A percentile compares a stretch with the other conserved stretches of the same genome.
Conservation (phyloP, 192 early-diverging fungal genomes). For the Chytriomyces hyalinus region DNA sequence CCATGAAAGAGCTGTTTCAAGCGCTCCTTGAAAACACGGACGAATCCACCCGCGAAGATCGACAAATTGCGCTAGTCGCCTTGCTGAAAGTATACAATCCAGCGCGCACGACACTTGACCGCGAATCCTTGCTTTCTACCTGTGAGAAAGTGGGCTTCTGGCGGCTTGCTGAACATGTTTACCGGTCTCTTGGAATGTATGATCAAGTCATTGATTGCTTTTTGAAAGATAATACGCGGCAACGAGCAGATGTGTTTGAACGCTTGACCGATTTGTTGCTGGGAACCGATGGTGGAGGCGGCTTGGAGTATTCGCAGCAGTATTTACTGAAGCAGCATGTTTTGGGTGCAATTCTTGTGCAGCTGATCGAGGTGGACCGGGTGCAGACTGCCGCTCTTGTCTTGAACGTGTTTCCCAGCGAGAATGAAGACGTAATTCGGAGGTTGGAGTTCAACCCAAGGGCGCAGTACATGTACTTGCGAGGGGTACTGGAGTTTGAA, state of each 20-base stretch:
- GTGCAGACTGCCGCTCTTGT: slow-evolving; percentile 40
- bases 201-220: slow-evolving; percentile 49
- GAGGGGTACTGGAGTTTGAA: slow-evolving; percentile 41
- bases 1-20: slow-evolving; percentile 33
- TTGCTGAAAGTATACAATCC: slow-evolving; percentile 40
- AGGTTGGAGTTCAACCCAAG: slow-evolving; percentile 30
- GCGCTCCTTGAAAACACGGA: slow-evolving; percentile 21
- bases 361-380: slow-evolving; percentile 35
- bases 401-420: slow-evolving; percentile 31
- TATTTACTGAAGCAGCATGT: slow-evolving; percentile 33
- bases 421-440: slow-evolving; percentile 30
- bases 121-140: slow-evolving; percentile 27
- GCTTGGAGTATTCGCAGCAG: slow-evolving; percentile 29
- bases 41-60: slow-evolving; percentile 21
- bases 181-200: slow-evolving; percentile 17
- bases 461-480: slow-evolving; percentile 34
- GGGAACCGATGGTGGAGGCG: background rate
- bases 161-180: slow-evolving; percentile 43
- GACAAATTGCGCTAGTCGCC: slow-evolving; percentile 43
- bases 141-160: slow-evolving; percentile 42
- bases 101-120: slow-evolving; percentile 13
- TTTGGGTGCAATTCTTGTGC: slow-evolving; percentile 18
- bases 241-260: slow-evolving; percentile 24
- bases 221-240: slow-evolving; percentile 38
- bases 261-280: slow-evolving; percentile 27